phyloP scores from a whole-genome alignment of 306 rosid genomes.

The Prunus mira region DNA sequence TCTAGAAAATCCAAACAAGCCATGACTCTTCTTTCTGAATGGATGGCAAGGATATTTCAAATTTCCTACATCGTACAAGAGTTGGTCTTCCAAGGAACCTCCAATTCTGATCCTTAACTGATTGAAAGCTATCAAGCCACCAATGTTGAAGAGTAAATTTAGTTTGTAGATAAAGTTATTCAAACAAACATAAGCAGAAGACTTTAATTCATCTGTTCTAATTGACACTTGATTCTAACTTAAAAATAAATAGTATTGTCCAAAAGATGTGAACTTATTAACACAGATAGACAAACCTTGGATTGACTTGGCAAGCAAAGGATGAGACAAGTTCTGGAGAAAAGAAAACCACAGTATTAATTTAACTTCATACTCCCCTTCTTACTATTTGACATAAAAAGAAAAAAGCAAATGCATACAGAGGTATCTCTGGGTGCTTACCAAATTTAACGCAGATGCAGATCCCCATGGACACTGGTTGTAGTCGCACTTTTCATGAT shows the following conservation, averaged over 20 bases:
- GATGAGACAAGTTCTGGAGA: slow-evolving; percentile 83
- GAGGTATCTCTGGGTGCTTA: slow-evolving; percentile 28
- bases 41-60: slow-evolving; percentile 70
- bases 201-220: slow-evolving; percentile 2
- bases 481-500: slow-evolving; percentile 82
- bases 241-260: neutral
- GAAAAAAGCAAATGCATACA: neutral
- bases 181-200: neutral
- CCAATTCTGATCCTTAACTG: slow-evolving; percentile 92
- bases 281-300: slow-evolving; percentile 54
- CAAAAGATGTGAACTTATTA: slow-evolving; percentile 5
- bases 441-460: slow-evolving; percentile 69
- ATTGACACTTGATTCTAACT: neutral
- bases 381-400: neutral
- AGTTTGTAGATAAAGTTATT: neutral
- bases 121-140: slow-evolving; percentile 64
- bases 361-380: slow-evolving; percentile 10
- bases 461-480: slow-evolving; percentile 84
- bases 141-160: slow-evolving; percentile 25
- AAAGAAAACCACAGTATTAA: slow-evolving; percentile 29
- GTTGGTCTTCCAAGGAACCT: slow-evolving; percentile 93
- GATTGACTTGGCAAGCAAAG: slow-evolving; percentile 71
- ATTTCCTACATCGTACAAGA: slow-evolving; percentile 65
- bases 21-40: slow-evolving; percentile 61
- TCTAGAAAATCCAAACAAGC: slow-evolving; percentile 81